These are phyloP conservation scores for Nicotiana noctiflora DNA, from an alignment of 257 asterid genomes.

Conservation along the genomic window DNA sequence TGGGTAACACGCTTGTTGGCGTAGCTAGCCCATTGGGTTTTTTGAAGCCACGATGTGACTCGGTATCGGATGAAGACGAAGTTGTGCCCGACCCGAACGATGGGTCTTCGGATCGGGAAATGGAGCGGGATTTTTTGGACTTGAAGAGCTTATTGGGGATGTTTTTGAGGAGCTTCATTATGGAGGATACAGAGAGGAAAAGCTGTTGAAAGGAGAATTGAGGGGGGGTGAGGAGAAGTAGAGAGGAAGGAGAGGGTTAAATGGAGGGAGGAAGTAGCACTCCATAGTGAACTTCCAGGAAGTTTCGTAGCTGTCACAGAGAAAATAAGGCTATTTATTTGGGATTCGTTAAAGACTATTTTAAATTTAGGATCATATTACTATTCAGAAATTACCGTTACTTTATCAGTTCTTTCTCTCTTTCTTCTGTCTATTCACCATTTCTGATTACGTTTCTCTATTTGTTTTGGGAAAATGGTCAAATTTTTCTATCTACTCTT, in stretches of 20 bases:
- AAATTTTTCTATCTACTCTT: no score
- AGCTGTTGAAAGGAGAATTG: slow-evolving; percentile 4
- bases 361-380: no score
- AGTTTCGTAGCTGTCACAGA: slow-evolving; percentile 36
- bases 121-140: slow-evolving; percentile 25
- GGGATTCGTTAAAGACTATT: background rate
- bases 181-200: background rate
- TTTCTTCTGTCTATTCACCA: no score
- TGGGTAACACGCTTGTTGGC: slow-evolving; percentile 34
- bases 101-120: slow-evolving; percentile 36
- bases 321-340: background rate
- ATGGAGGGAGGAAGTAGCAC: slow-evolving; percentile 22
- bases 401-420: no score
- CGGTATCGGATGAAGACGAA: slow-evolving; percentile 24
- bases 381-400: no score
- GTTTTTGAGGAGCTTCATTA: slow-evolving; percentile 45
- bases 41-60: slow-evolving; percentile 7
- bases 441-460: no score
- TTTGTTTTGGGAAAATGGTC: no score
- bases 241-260: slow-evolving; percentile 22
- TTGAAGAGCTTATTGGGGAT: slow-evolving; percentile 46
- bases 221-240: slow-evolving; percentile 6
- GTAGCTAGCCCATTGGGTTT: slow-evolving; percentile 28
- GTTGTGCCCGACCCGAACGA: slow-evolving; percentile 14
- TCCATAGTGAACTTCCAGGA: slow-evolving; percentile 55